phyloP scores from a whole-genome alignment of 345 rosid genomes.

The Passiflora organensis region DNA sequence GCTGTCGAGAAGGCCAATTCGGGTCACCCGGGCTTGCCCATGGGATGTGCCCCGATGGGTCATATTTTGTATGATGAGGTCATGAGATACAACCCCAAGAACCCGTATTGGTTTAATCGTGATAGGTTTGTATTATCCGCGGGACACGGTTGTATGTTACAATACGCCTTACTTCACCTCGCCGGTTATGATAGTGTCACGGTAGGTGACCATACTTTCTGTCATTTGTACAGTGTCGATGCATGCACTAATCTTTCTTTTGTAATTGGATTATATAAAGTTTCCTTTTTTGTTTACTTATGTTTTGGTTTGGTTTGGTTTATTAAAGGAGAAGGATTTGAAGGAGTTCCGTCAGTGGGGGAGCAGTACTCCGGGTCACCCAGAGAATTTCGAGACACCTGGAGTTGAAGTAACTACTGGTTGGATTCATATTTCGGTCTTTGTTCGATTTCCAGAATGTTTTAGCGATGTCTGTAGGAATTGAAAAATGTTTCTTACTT shows the following conservation, averaged over 20 bases:
- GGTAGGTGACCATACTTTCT: too few relatives aligned
- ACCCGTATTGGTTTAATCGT: constrained; percentile 36
- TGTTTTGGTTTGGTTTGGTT: neutral
- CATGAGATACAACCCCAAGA: constrained; percentile 27
- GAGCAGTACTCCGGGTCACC: constrained; percentile 36
- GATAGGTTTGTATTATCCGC: constrained; percentile 42
- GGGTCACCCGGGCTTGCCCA: constrained; percentile 56
- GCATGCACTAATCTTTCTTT: too few relatives aligned
- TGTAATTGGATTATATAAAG: too few relatives aligned
- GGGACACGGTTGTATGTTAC: constrained; percentile 42
- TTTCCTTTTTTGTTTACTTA: too few relatives aligned
- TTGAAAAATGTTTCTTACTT: too few relatives aligned
- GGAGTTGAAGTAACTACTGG: constrained; percentile 43
- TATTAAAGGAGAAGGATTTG: constrained; percentile 22
- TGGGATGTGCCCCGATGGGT: constrained; percentile 43
- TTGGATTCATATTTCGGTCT: neutral
- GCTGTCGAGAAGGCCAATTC: constrained; percentile 55
- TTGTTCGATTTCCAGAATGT: too few relatives aligned
- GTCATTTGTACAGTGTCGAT: too few relatives aligned
- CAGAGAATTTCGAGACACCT: constrained; percentile 30
- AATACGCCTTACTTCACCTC: constrained; percentile 38
- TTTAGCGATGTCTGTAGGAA: too few relatives aligned
- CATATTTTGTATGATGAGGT: constrained; percentile 23
- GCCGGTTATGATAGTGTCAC: constrained; percentile 31
- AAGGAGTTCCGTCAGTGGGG: constrained; percentile 28